A percentile compares a stretch with the other conserved stretches of the same genome.
phyloP scores from a whole-genome alignment of 768 basidiomycete species.

The Mrakia blollopis region DNA sequence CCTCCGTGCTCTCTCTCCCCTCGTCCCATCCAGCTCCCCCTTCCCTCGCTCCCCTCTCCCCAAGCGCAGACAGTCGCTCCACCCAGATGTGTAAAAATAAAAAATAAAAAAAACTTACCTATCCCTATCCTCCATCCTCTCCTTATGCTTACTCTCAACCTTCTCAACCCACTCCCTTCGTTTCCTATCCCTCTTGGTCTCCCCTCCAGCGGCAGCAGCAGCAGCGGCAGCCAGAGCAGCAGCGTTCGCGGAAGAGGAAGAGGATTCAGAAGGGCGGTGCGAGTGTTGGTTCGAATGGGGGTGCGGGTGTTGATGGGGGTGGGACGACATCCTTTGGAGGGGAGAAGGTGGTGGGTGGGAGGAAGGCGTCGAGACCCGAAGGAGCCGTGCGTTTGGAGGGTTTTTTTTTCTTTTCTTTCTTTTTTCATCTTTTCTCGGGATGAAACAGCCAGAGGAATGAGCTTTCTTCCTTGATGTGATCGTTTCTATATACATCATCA shows the following conservation, averaged over 20 bases:
- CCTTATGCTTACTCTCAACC: slow-evolving; percentile 47
- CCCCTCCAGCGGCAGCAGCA: slow-evolving; percentile 12
- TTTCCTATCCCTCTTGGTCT: slow-evolving; percentile 46
- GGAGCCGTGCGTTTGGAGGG: too few relatives aligned
- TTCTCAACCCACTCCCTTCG: slow-evolving; percentile 48
- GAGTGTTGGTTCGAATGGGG: too few relatives aligned
- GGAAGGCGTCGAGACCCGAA: too few relatives aligned
- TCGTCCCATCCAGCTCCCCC: not conserved
- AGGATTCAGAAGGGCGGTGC: not conserved
- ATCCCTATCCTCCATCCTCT: slow-evolving; percentile 45
- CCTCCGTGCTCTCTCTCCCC: not conserved
- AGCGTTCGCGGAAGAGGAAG: not conserved
- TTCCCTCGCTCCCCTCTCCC: not conserved
- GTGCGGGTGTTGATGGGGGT: not conserved
- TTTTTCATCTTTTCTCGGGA: too few relatives aligned
- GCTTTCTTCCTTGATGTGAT: too few relatives aligned
- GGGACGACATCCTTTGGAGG: slow-evolving; percentile 1
- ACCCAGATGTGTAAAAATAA: slow-evolving; percentile 29
- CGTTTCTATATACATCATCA: too few relatives aligned
- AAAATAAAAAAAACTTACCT: slow-evolving; percentile 40
- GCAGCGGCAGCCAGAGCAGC: not conserved
- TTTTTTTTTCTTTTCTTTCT: too few relatives aligned
- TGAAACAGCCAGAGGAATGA: too few relatives aligned
- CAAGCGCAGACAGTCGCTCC: not conserved
- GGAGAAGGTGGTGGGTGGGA: too few relatives aligned